Evolutionary conservation across 805 yeast species (phyloP), one percentile per base, ranked within the genome.

Genomic region (Candida khao-thaluensis): DNA sequence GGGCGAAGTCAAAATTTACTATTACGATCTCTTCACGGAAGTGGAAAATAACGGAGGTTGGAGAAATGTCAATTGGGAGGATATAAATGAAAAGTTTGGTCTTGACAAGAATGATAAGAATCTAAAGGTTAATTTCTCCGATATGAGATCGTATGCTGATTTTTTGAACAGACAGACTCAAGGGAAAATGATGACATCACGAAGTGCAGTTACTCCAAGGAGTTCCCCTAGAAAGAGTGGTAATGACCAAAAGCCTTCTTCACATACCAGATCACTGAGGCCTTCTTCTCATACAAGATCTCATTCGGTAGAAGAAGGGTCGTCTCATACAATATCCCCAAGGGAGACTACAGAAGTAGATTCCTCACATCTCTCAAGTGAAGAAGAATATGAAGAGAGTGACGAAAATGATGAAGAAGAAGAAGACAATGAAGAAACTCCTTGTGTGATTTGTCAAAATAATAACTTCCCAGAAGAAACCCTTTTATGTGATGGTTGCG

Each of bases 401-500:
- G 28, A 33, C 5, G 36, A 15, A 16, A 25, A 23, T 6, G 14
- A 16, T 15, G 35, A 33, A 23, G 29, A 25, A 5, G 54, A 47
- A 40, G 64, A 60, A 17, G 60, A 66, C 15, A 67, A 69, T 0
- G 66, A 59, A 6, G 41, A 51, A 15, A 64, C 57, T 14, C 64
- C 62, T 32, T 76, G 82, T 43, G 49, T 61, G 40, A 52, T 78
- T 1, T 83, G 89, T 50, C 67, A 71, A 14, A 59, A 55, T 9
- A 59, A 63, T 38, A 66, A 69, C 37, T 57, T 70, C 7, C 79
- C 81, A 0, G 59, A 64, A 2, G 59, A 65, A 21, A 76, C 79
- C 3, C 57, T 82, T 16, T 53, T 77, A 5, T 90, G 96, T 57
- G 85, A 81, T 49, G 83, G 83, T 26, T 90, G 96, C 54, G 79